Evolutionary conservation across 2,329 filamentous ascomycete species (phyloP).

Genomic region (Talaromyces marneffei): DNA sequence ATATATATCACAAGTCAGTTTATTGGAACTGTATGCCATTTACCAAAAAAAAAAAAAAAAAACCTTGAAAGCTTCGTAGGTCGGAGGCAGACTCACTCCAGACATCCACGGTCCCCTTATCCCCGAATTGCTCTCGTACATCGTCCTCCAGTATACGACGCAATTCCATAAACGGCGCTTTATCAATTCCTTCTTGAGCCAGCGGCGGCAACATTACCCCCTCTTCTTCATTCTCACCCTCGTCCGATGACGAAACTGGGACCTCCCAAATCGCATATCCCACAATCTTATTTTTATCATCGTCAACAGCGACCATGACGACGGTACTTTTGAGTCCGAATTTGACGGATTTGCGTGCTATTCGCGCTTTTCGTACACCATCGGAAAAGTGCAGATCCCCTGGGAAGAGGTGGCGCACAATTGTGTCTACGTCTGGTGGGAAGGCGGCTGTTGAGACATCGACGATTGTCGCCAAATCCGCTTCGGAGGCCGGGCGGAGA

Average conservation of each 20-base stretch:
- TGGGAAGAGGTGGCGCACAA: background rate
- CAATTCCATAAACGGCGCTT: background rate
- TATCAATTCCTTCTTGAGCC: background rate
- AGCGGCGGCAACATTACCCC: background rate
- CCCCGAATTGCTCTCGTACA: background rate
- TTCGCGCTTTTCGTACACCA: background rate
- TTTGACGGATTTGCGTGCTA: background rate
- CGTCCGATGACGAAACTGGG: background rate
- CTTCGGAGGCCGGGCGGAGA: background rate
- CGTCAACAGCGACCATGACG: slow-evolving; percentile 5
- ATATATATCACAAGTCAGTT: background rate
- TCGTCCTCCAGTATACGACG: background rate
- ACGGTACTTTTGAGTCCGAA: background rate
- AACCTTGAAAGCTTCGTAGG: too few species aligned
- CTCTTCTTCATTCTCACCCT: background rate
- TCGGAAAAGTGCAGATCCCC: background rate
- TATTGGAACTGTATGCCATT: background rate
- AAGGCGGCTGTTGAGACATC: slow-evolving; percentile 5
- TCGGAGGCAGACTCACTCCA: background rate
- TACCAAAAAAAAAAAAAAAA: background rate
- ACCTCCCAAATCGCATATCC: slow-evolving; percentile 2
- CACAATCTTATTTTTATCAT: background rate
- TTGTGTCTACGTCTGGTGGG: background rate
- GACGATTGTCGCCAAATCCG: background rate
- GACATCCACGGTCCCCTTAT: background rate